phyloP scores from a whole-genome alignment of 805 yeast genomes.

The Myxozyma kluyveri region DNA sequence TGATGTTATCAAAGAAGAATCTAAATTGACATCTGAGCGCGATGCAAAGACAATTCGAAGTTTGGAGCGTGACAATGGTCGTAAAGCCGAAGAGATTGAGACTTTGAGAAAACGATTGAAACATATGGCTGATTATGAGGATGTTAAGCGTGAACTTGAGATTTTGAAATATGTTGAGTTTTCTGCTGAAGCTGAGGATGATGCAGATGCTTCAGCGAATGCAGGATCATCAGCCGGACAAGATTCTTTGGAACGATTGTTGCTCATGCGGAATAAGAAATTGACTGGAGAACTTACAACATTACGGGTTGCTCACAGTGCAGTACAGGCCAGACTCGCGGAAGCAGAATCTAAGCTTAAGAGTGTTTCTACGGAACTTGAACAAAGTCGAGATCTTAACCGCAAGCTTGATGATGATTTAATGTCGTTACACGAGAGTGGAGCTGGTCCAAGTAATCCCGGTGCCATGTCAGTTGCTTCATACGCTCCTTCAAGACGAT shows the following conservation, averaged over 20 bases:
- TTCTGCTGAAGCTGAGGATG: conserved; percentile 36
- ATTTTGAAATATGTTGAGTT: conserved; percentile 45
- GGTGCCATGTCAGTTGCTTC: conserved; percentile 27
- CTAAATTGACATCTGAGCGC: conserved; percentile 11
- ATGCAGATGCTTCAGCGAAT: conserved; percentile 31
- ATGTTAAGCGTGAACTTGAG: conserved; percentile 70
- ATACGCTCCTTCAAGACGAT: conserved; percentile 23
- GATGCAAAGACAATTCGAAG: conserved; percentile 2
- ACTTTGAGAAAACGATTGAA: conserved; percentile 50
- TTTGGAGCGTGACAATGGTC: conserved; percentile 32
- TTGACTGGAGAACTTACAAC: conserved; percentile 68
- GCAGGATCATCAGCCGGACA: conserved; percentile 13
- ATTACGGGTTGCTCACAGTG: conserved; percentile 58
- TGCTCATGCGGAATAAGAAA: conserved; percentile 68
- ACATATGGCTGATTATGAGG: conserved; percentile 69
- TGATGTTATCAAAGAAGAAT: conserved; percentile 19
- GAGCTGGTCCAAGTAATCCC: conserved; percentile 20
- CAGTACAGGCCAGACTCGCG: conserved; percentile 43
- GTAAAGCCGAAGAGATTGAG: conserved; percentile 51
- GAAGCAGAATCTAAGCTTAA: conserved; percentile 44
- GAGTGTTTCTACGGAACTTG: conserved; percentile 42
- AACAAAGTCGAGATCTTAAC: conserved; percentile 48
- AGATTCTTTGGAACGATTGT: conserved; percentile 50
- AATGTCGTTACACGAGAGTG: conserved; percentile 51
- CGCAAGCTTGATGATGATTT: conserved; percentile 72